Percentiles rank a stretch among this genome's conserved stretches.
Conservation (phyloP, 2,329 filamentous ascomycete species). For the Hypoxylon sp. region DNA sequence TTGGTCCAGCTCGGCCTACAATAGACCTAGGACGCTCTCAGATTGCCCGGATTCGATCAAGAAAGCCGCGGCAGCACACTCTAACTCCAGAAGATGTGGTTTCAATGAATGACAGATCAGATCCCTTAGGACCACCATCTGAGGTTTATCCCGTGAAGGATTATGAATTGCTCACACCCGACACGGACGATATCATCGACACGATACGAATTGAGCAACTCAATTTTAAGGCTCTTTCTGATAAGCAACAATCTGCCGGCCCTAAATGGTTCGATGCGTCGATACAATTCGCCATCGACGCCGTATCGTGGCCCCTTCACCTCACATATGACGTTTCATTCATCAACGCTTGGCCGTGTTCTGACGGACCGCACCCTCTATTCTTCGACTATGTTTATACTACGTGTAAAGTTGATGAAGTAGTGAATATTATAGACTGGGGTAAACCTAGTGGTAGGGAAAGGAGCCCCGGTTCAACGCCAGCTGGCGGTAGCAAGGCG, state of each 20-base stretch:
- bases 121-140: constrained; percentile 76
- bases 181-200: constrained; percentile 72
- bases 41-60: constrained; percentile 77
- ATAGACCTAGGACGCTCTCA: constrained; percentile 77
- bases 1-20: constrained; percentile 79
- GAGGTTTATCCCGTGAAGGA: constrained; percentile 76
- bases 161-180: constrained; percentile 73
- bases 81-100: constrained; percentile 70
- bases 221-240: constrained; percentile 66
- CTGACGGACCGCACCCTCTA: constrained; percentile 75
- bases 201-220: constrained; percentile 79
- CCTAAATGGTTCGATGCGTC: constrained; percentile 72
- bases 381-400: constrained; percentile 80
- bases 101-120: constrained; percentile 76
- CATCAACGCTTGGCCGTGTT: constrained; percentile 75
- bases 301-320: constrained; percentile 73
- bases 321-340: constrained; percentile 77
- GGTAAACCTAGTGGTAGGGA: constrained; percentile 58
- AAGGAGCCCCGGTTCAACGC: constrained; percentile 46
- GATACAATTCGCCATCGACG: constrained; percentile 75
- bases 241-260: constrained; percentile 47
- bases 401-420: constrained; percentile 72
- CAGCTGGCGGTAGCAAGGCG: constrained; percentile 45
- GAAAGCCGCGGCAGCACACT: constrained; percentile 70
- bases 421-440: constrained; percentile 78